phyloP scores from a whole-genome alignment of 2,329 filamentous ascomycete species.

The Nemania serpens region DNA sequence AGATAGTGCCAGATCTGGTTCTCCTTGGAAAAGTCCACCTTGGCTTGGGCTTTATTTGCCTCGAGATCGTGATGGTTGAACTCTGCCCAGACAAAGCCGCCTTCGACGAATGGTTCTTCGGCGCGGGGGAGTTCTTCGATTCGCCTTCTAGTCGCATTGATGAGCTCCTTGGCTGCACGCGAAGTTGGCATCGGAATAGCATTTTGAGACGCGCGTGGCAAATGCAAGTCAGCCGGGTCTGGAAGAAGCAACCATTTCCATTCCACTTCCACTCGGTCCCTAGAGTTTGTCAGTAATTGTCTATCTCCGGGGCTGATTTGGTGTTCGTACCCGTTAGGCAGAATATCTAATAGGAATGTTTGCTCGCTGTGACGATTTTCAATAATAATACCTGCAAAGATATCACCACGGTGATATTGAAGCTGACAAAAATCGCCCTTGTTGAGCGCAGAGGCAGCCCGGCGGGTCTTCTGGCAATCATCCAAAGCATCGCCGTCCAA shows the following conservation, averaged over 20 bases:
- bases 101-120: slow-evolving; percentile 69
- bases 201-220: slow-evolving; percentile 75
- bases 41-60: slow-evolving; percentile 64
- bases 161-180: slow-evolving; percentile 65
- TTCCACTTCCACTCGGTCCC: slow-evolving; percentile 76
- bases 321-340: slow-evolving; percentile 74
- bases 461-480: slow-evolving; percentile 67
- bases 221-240: slow-evolving; percentile 69
- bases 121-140: slow-evolving; percentile 66
- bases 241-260: slow-evolving; percentile 84
- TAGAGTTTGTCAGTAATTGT: slow-evolving; percentile 51
- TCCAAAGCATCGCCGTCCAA: slow-evolving; percentile 72
- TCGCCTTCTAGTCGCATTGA: slow-evolving; percentile 67
- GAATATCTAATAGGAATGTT: slow-evolving; percentile 76
- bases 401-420: slow-evolving; percentile 81
- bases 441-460: slow-evolving; percentile 70
- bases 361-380: slow-evolving; percentile 81
- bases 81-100: slow-evolving; percentile 76
- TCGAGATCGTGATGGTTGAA: slow-evolving; percentile 68
- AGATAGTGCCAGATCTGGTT: slow-evolving; percentile 90
- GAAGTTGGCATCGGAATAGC: slow-evolving; percentile 73
- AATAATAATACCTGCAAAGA: slow-evolving; percentile 86
- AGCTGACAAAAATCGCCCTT: slow-evolving; percentile 82
- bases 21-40: slow-evolving; percentile 72
- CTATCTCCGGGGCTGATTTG: slow-evolving; percentile 6